These are phyloP conservation scores for Avicennia marina DNA, from an alignment of 257 asterid species.

Conservation along the genomic window DNA sequence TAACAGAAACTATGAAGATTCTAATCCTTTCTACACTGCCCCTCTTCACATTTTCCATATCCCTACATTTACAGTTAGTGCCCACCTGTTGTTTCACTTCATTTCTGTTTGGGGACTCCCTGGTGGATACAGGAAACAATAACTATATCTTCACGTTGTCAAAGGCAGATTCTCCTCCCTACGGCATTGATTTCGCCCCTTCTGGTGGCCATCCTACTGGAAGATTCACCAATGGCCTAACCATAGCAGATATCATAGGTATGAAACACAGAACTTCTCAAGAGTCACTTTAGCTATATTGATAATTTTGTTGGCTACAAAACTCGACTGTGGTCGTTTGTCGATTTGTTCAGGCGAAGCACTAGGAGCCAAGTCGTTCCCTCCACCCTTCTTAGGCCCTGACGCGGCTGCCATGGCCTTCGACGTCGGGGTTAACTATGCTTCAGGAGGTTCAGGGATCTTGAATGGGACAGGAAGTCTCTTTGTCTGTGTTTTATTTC, in stretches of 20 bases:
- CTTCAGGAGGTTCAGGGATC: conserved; percentile 67
- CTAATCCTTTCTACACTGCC: background rate
- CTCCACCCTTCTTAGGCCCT: conserved; percentile 48
- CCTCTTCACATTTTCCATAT: background rate
- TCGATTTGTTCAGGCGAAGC: conserved; percentile 29
- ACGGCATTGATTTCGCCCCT: conserved; percentile 50
- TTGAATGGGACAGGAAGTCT: conserved; percentile 47
- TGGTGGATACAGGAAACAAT: conserved; percentile 51
- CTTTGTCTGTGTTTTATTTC: conserved; percentile 30
- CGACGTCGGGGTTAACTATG: conserved; percentile 45
- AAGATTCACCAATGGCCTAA: conserved; percentile 54
- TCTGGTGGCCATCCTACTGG: conserved; percentile 51
- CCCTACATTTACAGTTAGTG: conserved; percentile 9
- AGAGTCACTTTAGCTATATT: background rate
- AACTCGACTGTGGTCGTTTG: background rate
- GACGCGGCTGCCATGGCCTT: conserved; percentile 27
- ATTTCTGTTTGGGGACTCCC: conserved; percentile 50
- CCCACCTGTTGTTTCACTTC: conserved; percentile 22
- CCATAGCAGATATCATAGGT: conserved; percentile 51
- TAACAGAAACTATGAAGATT: background rate
- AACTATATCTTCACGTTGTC: conserved; percentile 44
- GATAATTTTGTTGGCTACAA: too few species aligned
- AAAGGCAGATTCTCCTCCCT: conserved; percentile 50
- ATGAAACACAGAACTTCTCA: background rate
- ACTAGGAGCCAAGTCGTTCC: conserved; percentile 40